Evolutionary conservation across 2,329 filamentous ascomycete genomes (phyloP).

Genomic region (Pezicula neosporulosa): DNA sequence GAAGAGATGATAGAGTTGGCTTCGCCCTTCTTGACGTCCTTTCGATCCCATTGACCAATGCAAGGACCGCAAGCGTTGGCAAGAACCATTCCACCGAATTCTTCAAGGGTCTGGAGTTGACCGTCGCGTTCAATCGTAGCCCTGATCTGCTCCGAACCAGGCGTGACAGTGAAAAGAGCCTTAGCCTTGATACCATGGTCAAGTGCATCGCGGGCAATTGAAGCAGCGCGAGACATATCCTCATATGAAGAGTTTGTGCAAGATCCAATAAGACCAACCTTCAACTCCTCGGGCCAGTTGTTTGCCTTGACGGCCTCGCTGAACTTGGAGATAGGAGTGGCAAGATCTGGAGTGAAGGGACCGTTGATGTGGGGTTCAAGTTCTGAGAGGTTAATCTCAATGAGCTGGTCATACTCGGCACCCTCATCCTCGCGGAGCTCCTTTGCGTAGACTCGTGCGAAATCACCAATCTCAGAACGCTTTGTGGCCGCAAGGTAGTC

Average conservation of each 20-base stretch:
- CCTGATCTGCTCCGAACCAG: conserved; percentile 94
- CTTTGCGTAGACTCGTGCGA: conserved; percentile 76
- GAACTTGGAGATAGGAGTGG: conserved; percentile 97
- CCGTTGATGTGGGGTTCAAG: conserved; percentile 99
- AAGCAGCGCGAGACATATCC: conserved; percentile 92
- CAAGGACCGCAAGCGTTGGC: conserved; percentile 93
- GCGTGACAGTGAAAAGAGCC: conserved; percentile 89
- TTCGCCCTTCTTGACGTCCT: conserved; percentile 90
- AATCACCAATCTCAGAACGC: conserved; percentile 86
- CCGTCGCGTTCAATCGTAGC: conserved; percentile 81
- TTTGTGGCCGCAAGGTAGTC: conserved; percentile 92
- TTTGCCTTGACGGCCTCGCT: conserved; percentile 91
- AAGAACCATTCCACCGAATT: conserved; percentile 91
- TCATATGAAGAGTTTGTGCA: conserved; percentile 89
- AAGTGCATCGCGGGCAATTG: conserved; percentile 87
- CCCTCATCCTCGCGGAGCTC: conserved; percentile 86
- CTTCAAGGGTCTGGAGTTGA: conserved; percentile 90
- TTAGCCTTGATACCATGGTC: conserved; percentile 93
- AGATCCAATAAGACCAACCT: conserved; percentile 94
- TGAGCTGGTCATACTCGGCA: conserved; percentile 91
- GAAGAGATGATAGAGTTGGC: conserved; percentile 97
- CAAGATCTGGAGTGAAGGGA: conserved; percentile 96
- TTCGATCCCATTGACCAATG: conserved; percentile 94
- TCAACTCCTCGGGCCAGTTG: conserved; percentile 93
- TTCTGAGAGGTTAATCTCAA: conserved; percentile 92